Conservation (phyloP, 1,284 basidiomycete genomes). For the Fomitopsis schrenkii region DNA sequence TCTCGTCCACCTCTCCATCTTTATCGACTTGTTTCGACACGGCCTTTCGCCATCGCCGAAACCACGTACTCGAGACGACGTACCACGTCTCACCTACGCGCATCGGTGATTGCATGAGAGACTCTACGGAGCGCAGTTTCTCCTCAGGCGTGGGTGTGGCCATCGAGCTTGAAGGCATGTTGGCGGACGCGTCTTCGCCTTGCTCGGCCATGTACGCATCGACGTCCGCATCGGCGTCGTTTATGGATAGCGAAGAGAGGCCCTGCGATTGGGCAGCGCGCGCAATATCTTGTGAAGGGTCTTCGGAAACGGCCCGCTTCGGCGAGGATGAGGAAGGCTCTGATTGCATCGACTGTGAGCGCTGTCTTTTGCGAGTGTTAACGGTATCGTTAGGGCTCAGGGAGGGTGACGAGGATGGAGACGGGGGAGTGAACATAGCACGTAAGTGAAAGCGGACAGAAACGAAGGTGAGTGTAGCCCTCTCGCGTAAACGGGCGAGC, state of each 20-base stretch:
- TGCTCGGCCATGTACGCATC: slow-evolving; percentile 74
- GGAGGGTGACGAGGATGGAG: slow-evolving; percentile 25
- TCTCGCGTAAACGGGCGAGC: background rate
- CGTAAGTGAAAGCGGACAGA: slow-evolving; percentile 4
- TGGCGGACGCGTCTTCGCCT: slow-evolving; percentile 35
- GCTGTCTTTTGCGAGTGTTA: slow-evolving; percentile 42
- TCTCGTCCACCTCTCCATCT: slow-evolving; percentile 54
- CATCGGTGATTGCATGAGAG: slow-evolving; percentile 46
- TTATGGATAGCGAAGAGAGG: slow-evolving; percentile 36
- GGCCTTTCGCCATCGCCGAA: slow-evolving; percentile 68
- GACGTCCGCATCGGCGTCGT: slow-evolving; percentile 41
- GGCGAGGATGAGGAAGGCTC: slow-evolving; percentile 56
- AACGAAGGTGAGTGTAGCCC: background rate
- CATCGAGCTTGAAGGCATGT: slow-evolving; percentile 8
- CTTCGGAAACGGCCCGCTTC: slow-evolving; percentile 68
- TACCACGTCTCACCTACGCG: slow-evolving; percentile 74
- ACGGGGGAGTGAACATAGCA: slow-evolving; percentile 29
- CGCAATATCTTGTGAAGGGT: slow-evolving; percentile 37
- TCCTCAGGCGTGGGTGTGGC: slow-evolving; percentile 32
- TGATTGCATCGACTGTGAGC: slow-evolving; percentile 47
- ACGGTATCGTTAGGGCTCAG: slow-evolving; percentile 20
- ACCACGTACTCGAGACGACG: slow-evolving; percentile 71
- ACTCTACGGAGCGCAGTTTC: slow-evolving; percentile 47
- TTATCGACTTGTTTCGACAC: slow-evolving; percentile 66
- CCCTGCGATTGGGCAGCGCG: slow-evolving; percentile 36